Conservation (phyloP, 2,329 filamentous ascomycete species). For the Taxawa tesnikishii region DNA sequence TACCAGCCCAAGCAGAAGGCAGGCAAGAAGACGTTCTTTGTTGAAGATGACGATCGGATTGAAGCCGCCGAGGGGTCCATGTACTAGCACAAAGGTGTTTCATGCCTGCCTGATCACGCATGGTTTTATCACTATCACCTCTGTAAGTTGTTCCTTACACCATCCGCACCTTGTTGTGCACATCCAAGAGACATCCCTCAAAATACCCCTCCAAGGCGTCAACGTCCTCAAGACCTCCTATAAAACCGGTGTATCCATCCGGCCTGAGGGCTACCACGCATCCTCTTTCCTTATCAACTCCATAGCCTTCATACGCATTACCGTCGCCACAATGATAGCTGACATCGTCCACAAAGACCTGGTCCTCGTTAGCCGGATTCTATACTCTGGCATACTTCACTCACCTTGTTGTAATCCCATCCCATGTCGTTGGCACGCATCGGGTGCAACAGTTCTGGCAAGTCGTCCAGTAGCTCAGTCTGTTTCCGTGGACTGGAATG, state of each 20-base stretch:
- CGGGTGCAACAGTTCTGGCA: constrained; percentile 29
- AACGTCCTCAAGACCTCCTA: constrained; percentile 24
- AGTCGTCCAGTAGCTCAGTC: constrained; percentile 27
- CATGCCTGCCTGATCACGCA: too few species aligned
- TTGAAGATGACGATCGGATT: too few species aligned
- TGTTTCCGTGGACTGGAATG: constrained; percentile 41
- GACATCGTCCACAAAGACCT: constrained; percentile 30
- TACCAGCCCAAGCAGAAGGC: constrained; percentile 14
- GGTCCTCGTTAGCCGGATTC: too few species aligned
- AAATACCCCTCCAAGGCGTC: constrained; percentile 5
- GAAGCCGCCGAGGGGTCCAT: too few species aligned
- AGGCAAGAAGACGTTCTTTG: too few species aligned
- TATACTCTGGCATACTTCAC: too few species aligned
- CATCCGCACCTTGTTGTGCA: too few species aligned
- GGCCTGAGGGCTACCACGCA: constrained; percentile 48
- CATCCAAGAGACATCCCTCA: constrained; percentile 2
- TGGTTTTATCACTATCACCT: too few species aligned
- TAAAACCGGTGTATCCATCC: constrained; percentile 49
- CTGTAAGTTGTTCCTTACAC: too few species aligned
- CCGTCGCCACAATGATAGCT: constrained; percentile 29
- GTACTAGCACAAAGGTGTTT: too few species aligned
- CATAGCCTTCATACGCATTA: constrained; percentile 42
- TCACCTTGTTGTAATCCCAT: constrained; percentile 19
- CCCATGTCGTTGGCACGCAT: constrained; percentile 19
- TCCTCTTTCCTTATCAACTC: constrained; percentile 41